Base-by-base conservation (phyloP, 2,329 filamentous ascomycete genomes). In the Berkeleyomyces basicola region DNA sequence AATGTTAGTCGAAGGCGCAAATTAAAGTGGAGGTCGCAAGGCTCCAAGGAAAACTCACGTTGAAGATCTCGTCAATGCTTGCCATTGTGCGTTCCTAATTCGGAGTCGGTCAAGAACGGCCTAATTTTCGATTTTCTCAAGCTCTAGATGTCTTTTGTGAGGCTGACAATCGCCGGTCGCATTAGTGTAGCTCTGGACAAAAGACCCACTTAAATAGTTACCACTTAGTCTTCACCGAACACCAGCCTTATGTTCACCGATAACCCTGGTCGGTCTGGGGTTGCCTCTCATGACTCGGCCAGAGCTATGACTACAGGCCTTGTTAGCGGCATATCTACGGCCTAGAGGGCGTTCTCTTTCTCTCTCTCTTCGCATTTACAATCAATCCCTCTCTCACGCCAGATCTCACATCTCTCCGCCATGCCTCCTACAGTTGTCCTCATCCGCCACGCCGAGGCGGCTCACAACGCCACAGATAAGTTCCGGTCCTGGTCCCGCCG, bases 391-490 rank as follows among this genome's bases (percentile, higher is more conserved):
- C 31, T 33, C 10, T 42, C 42, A 44, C 39, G 14, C 23, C 37
- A 59, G 6, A 46, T 40, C 43, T n/a, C 16, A 58, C 46, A 14
- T 49, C 31, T 31, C 39, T 11, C 37, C 49, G 33, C 3, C 23
- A 82, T 82, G 80, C 69, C 79, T 60, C 79, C 79, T 0, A 80
- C 75, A 0, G 68, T 96, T 65, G 87, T 97, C 67, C 78, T 97
- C 69, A 85, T 96, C 69, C 87, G 92, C 68, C 92, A 97, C 78
- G 92, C 88, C 14, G 88, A 97, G 73, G 80, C 77, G 7, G 69
- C 76, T n/a, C 80, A 83, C 70, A 83, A 83, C 64, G 72, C 74
- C 11, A 69, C 73, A 59, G 71, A 81, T 81, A 74, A 73, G 79
- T 78, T 36, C 61, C 61, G 55, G 62, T 58, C 3, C 65, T 70